A percentile compares a stretch with the other conserved stretches of the same genome.
Evolutionary conservation across 2,329 filamentous ascomycete species (phyloP).

Genomic region (Stagonosporopsis vannaccii): DNA sequence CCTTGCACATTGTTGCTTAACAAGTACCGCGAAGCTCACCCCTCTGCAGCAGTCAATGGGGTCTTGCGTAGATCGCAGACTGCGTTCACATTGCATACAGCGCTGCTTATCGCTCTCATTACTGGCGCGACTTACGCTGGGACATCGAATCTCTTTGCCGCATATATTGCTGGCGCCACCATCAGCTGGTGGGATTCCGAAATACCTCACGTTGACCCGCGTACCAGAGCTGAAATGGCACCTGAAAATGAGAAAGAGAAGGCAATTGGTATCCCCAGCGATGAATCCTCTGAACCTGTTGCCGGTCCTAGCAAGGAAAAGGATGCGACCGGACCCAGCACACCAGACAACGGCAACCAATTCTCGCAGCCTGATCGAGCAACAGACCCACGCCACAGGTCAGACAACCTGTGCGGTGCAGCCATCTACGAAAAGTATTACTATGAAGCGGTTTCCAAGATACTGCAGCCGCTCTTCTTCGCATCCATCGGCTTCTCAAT

Average conservation of each 20-base stretch:
- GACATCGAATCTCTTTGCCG: conserved; percentile 68
- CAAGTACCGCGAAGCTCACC: conserved; percentile 32
- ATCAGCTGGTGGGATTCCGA: conserved; percentile 67
- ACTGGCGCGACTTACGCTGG: conserved; percentile 65
- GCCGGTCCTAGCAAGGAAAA: neutral
- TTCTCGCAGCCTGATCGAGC: neutral
- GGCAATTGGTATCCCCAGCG: too few relatives aligned
- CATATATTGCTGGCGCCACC: conserved; percentile 65
- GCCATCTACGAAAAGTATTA: conserved; percentile 58
- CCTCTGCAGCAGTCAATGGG: conserved; percentile 25
- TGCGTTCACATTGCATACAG: conserved; percentile 58
- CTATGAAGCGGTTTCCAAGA: conserved; percentile 53
- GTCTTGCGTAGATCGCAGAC: conserved; percentile 44
- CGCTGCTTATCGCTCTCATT: conserved; percentile 59
- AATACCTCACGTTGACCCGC: conserved; percentile 32
- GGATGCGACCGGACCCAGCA: neutral
- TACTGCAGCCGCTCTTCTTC: conserved; percentile 78
- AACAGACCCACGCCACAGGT: neutral
- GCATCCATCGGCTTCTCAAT: conserved; percentile 80
- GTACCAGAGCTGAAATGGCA: neutral
- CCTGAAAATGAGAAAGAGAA: neutral
- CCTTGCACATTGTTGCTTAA: conserved; percentile 53
- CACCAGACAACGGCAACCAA: neutral
- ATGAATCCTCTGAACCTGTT: neutral
- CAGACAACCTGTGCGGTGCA: conserved; percentile 25